Evolutionary conservation across 768 basidiomycete species (phyloP).

Genomic region (Agaricus subrufescens): DNA sequence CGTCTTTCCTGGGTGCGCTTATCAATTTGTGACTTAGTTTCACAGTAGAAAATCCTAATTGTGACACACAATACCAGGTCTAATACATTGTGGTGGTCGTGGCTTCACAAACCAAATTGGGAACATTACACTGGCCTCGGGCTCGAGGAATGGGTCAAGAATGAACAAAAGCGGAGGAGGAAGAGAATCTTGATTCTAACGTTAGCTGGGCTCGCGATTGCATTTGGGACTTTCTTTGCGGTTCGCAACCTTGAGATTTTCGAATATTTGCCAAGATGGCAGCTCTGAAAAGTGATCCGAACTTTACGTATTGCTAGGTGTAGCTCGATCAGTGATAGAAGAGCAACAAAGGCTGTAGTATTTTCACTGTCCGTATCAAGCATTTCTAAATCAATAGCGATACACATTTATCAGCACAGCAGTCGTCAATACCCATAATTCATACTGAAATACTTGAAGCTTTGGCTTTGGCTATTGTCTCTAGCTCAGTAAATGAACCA

Average conservation of each 20-base stretch:
- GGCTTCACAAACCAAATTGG: constrained; percentile 30
- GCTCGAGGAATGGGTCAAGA: background rate
- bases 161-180: background rate
- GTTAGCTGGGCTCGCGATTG: background rate
- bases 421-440: too few relatives aligned
- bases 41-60: background rate
- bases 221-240: background rate
- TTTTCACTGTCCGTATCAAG: too few relatives aligned
- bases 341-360: too few relatives aligned
- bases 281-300: background rate
- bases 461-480: constrained; percentile 49
- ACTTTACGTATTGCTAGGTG: too few relatives aligned
- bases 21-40: background rate
- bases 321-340: too few relatives aligned
- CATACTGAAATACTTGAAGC: constrained; percentile 9
- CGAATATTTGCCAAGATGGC: background rate
- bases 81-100: constrained; percentile 26
- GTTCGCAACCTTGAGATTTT: background rate
- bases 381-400: too few relatives aligned
- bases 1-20: constrained; percentile 34
- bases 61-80: constrained; percentile 4
- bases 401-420: too few relatives aligned
- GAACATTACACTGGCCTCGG: constrained; percentile 21
- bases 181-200: background rate
- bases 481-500: constrained; percentile 58